These are phyloP conservation scores for Lecanosticta acicola DNA, from an alignment of 2,329 filamentous ascomycete genomes.

Conservation along the genomic window DNA sequence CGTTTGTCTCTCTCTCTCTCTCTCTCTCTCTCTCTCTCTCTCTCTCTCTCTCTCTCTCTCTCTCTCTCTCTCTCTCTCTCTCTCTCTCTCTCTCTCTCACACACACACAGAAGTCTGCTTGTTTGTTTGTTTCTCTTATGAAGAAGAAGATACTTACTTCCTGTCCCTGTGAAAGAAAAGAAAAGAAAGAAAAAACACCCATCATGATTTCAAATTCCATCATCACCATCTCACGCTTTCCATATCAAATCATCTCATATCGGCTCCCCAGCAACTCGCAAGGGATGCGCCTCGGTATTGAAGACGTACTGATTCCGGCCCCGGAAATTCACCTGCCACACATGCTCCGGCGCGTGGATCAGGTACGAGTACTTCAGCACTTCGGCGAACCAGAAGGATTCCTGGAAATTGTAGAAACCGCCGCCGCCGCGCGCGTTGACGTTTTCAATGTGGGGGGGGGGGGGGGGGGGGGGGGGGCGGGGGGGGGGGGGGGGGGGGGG, in stretches of 20 bases:
- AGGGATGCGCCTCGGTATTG: conserved; percentile 61
- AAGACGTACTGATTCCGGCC: conserved; percentile 53
- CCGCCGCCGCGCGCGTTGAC: conserved; percentile 37
- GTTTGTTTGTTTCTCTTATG: too few relatives aligned
- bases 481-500: background rate
- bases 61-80: too few relatives aligned
- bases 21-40: too few relatives aligned
- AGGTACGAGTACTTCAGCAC: conserved; percentile 63
- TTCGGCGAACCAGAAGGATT: conserved; percentile 80
- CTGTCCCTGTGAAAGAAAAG: background rate
- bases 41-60: too few relatives aligned
- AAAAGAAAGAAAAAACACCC: background rate
- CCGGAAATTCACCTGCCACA: conserved; percentile 51
- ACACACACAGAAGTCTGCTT: too few relatives aligned
- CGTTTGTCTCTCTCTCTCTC: too few relatives aligned
- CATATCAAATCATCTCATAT: conserved; percentile 8
- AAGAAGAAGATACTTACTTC: too few relatives aligned
- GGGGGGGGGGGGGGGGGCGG: background rate
- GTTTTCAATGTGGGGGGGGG: conserved; percentile 2
- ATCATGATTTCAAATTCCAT: background rate
- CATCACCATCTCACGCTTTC: background rate
- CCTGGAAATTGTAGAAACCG: conserved; percentile 62
- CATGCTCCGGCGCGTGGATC: conserved; percentile 56
- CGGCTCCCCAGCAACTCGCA: conserved; percentile 37
- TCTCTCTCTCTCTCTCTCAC: too few relatives aligned